Evolutionary conservation across 805 yeast genomes (phyloP).

Genomic region (Starmera dryadoides): DNA sequence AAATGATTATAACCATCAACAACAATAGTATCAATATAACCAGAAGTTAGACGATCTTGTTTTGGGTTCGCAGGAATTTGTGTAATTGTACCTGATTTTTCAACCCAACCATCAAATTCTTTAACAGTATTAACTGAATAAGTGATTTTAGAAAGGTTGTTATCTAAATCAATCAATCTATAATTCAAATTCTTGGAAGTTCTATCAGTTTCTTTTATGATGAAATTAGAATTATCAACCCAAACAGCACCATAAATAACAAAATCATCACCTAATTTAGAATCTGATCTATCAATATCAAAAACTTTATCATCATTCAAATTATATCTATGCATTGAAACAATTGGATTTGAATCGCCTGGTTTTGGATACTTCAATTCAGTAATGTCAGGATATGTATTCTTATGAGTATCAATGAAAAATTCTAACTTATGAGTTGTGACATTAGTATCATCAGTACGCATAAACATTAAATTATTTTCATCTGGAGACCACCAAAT

Average conservation of each 20-base stretch:
- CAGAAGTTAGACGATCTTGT: conserved; percentile 27
- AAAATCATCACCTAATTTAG: conserved; percentile 34
- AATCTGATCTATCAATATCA: conserved; percentile 16
- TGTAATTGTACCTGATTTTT: conserved; percentile 34
- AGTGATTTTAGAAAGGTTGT: conserved; percentile 26
- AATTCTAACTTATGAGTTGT: conserved; percentile 43
- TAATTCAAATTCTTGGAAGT: conserved; percentile 49
- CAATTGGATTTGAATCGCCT: conserved; percentile 53
- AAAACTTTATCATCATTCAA: conserved; percentile 18
- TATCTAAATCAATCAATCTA: conserved; percentile 31
- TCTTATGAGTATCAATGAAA: conserved; percentile 32
- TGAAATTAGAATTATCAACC: conserved; percentile 40
- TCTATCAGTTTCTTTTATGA: conserved; percentile 59
- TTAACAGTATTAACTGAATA: conserved; percentile 35
- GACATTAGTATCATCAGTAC: conserved; percentile 54
- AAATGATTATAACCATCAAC: conserved; percentile 53
- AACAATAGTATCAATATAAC: conserved; percentile 59
- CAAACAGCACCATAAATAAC: conserved; percentile 58
- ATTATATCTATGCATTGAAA: conserved; percentile 38
- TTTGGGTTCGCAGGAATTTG: conserved; percentile 29
- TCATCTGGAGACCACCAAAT: conserved; percentile 75
- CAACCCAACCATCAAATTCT: conserved; percentile 52
- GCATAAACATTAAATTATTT: conserved; percentile 44
- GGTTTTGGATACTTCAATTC: conserved; percentile 66
- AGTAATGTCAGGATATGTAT: conserved; percentile 38